These are phyloP conservation scores for Neurospora crassa DNA, from an alignment of 2,329 filamentous ascomycete genomes.

Conservation along the genomic window DNA sequence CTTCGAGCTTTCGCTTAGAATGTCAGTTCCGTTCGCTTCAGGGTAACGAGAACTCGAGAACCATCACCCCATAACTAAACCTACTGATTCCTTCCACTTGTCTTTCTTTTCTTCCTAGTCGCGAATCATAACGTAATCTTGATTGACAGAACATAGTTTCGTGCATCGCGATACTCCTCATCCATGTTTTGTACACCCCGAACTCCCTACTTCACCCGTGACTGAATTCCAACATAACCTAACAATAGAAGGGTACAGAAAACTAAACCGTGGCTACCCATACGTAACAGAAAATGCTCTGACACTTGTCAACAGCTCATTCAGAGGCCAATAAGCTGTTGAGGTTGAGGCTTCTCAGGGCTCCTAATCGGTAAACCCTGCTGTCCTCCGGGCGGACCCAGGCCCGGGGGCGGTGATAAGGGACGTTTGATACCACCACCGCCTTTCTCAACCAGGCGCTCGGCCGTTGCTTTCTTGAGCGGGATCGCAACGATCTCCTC, in stretches of 20 bases:
- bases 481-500: slow-evolving; percentile 16
- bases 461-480: slow-evolving; percentile 7
- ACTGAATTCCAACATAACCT: not conserved
- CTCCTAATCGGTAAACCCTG: not conserved
- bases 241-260: not conserved
- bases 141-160: not conserved
- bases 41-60: not conserved
- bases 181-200: not conserved
- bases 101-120: not conserved
- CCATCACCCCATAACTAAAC: not conserved
- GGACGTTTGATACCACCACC: not conserved
- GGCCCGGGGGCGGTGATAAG: not conserved
- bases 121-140: not conserved
- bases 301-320: not conserved
- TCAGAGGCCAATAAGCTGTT: not conserved
- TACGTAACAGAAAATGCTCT: not conserved
- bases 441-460: not conserved
- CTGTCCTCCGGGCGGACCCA: not conserved
- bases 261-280: not conserved
- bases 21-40: not conserved
- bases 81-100: not conserved
- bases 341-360: not conserved
- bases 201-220: not conserved
- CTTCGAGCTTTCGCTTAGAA: not conserved
- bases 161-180: not conserved